Evolutionary conservation across 305 asterid species (phyloP), one percentile per base, ranked within the genome.

Genomic region (Stenogyne calaminthoides): DNA sequence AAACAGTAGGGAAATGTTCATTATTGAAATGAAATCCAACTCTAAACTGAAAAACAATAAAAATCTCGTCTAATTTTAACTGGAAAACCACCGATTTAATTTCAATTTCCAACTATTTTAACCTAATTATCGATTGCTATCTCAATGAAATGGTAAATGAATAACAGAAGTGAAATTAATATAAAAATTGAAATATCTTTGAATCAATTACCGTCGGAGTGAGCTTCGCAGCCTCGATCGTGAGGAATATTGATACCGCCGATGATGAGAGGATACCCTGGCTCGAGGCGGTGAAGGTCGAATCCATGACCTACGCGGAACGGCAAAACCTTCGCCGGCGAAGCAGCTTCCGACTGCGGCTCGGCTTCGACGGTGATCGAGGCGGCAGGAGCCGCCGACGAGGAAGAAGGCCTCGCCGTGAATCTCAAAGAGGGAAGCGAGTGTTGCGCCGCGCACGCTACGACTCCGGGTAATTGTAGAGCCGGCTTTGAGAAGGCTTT

Each of bases 291-390:
- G 76, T 91, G 98, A 42, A 93, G 91, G 79, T 93, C 98, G 80
- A 93, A 93, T 46, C 97, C 98, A 69, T 93, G 98, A 52, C 98
- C 98, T 0, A 93, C 91, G 68, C 98, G 91, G 76, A 93, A 89
- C 12, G 98, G 97, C 51, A 89, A 74, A 49, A 80, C 52, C 82
- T 87, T 93, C 4, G 89, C 69, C 3, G 84, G 71, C 49, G 80
- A 36, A 1, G 76, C 64, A 29, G 82, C 51, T 7, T 73, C 40
- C 0, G 63, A 12, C 66, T 68, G 80, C 61, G 88, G 81, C 75
- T 82, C 81, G 4, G 87, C 81, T 77, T 85, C 91, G 39, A 88
- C 88, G 6, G 88, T 75, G 76, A 77, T 77, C 27, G 86, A 9
- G 66, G 88, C 76, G 2, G 86, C 51, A 36, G 63, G 42, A 78